phyloP scores from a whole-genome alignment of 129 eudicot genomes.

The Calendula officinalis region DNA sequence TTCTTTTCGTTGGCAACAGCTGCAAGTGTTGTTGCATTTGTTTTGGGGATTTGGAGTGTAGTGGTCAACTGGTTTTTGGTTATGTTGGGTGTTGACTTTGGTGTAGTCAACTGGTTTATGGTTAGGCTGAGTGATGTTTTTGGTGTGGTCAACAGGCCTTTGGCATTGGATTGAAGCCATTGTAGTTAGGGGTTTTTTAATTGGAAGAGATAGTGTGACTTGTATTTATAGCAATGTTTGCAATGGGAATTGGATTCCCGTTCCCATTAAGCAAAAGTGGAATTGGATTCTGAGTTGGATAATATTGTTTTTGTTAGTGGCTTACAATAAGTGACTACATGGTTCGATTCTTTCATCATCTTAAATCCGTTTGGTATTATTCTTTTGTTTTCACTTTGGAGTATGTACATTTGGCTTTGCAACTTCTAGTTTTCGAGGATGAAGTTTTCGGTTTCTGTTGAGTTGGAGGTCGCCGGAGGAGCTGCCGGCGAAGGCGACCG shows the following conservation, averaged over 20 bases:
- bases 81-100: constrained; percentile 4
- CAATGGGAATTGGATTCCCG: constrained; percentile 31
- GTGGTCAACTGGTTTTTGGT: constrained; percentile 12
- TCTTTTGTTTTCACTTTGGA: not conserved
- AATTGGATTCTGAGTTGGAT: constrained; percentile 25
- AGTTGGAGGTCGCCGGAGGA: no score
- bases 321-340: not conserved
- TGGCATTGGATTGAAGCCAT: constrained; percentile 42
- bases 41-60: not conserved
- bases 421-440: no score
- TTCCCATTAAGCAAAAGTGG: constrained; percentile 1
- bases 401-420: not conserved
- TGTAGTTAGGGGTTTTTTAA: constrained; percentile 2
- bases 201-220: not conserved
- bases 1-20: constrained; percentile 28
- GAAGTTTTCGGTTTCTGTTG: no score
- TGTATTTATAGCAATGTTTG: constrained; percentile 19
- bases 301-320: constrained; percentile 19
- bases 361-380: not conserved
- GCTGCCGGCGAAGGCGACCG: no score
- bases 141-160: constrained; percentile 29
- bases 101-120: constrained; percentile 21
- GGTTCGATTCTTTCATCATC: constrained; percentile 20
- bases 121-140: constrained; percentile 9
- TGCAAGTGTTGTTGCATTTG: constrained; percentile 23